phyloP scores from a whole-genome alignment of 257 asterid species.

The Solanum bulbocastanum region DNA sequence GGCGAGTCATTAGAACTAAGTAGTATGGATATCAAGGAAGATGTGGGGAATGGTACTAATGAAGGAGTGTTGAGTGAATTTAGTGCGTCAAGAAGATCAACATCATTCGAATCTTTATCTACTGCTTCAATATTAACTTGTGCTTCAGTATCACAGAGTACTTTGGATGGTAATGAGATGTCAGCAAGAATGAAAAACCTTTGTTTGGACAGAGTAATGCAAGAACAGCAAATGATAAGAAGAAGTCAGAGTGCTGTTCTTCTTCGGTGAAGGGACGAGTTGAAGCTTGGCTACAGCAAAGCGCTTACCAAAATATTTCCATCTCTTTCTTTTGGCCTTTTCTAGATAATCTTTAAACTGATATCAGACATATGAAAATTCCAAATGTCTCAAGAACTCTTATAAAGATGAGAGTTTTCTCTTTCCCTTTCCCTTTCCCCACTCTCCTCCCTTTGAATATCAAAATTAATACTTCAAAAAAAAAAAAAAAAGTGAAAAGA shows the following conservation, averaged over 20 bases:
- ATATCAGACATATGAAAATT: neutral
- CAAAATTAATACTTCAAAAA: neutral
- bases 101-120: neutral
- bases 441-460: neutral
- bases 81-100: slow-evolving; percentile 39
- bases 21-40: neutral
- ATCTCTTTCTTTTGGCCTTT: neutral
- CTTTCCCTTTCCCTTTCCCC: neutral
- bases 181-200: neutral
- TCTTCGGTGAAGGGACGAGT: neutral
- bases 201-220: neutral
- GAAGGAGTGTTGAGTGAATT: slow-evolving; percentile 16
- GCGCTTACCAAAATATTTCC: neutral
- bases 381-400: neutral
- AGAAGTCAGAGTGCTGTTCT: neutral
- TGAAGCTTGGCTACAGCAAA: neutral
- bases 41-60: neutral
- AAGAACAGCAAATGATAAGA: neutral
- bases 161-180: neutral
- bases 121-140: neutral
- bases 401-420: neutral
- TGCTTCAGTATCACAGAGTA: neutral
- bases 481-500: neutral
- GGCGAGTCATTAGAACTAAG: neutral
- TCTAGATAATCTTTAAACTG: neutral